phyloP scores from a whole-genome alignment of 2,329 filamentous ascomycete genomes.

The Annulohypoxylon truncatum region DNA sequence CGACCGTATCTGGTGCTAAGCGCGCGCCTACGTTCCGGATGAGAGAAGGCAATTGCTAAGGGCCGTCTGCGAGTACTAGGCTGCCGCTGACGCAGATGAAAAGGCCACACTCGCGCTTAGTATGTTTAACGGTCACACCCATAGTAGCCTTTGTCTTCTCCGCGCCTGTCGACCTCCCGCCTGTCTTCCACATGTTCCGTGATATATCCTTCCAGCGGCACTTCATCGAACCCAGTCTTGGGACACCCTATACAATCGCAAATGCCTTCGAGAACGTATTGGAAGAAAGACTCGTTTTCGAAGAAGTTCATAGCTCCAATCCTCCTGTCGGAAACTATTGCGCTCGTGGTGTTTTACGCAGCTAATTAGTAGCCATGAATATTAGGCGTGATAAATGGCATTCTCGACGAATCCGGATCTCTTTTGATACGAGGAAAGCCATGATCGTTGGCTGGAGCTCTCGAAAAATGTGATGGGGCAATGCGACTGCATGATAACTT shows the following conservation, averaged over 20 bases:
- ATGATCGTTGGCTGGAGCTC: background rate
- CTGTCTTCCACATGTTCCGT: background rate
- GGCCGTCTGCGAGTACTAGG: background rate
- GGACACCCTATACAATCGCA: background rate
- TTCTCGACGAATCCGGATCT: background rate
- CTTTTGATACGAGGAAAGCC: background rate
- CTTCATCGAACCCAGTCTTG: background rate
- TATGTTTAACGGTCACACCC: background rate
- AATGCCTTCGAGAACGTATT: background rate
- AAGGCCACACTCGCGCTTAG: background rate
- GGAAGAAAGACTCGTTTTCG: background rate
- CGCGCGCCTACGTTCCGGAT: background rate
- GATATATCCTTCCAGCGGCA: background rate
- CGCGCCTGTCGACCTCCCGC: background rate
- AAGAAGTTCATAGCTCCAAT: background rate
- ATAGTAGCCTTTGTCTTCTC: background rate
- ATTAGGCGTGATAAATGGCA: background rate
- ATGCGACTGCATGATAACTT: background rate
- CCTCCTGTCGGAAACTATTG: background rate
- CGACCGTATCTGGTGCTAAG: background rate
- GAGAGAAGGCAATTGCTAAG: background rate
- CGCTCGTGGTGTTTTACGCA: background rate
- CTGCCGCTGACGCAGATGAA: background rate
- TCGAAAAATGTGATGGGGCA: background rate
- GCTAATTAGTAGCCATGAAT: background rate